Base-by-base conservation (phyloP, 257 asterid species). In the Fraxinus quadrangulata region DNA sequence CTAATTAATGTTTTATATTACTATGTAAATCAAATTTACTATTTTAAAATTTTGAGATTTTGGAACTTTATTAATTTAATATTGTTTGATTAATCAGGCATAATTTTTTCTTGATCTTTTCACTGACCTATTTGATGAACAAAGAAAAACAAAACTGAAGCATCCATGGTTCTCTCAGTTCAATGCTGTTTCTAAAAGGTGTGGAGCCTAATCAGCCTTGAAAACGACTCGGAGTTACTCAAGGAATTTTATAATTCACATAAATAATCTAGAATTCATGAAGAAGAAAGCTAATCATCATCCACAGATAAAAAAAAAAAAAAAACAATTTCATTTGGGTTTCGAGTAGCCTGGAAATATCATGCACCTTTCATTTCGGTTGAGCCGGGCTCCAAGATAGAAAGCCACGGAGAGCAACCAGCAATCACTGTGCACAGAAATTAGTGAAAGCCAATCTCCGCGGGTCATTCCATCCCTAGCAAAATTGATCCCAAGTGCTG, bases 361-460 rank as follows among this genome's bases (percentile, higher is more conserved):
- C 17, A 26, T 40, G 69, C 78, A 93, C 98, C 97, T 87, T 81
- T 93, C 98, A 78, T 89, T 90, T 72, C 97, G 91, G 86, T 92
- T 92, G 42, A 93, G 93, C 81, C 87, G 88, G 34, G 98, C 96
- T 75, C 98, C 98, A 75, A 92, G 89, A 81, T 91, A 93, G 81
- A 93, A 93, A 71, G 97, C 90, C 81, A 93, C 97, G 72, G 98
- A 92, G 54, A 93, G 96, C 92, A 93, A 86, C 98, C 98, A 92
- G 82, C 96, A 91, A 85, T 93, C 97, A 77, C 98, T 92, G 81
- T 93, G 98, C 73, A 93, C 97, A 79, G 97, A 94, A 81, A 93
- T 90, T 56, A 93, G 84, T 1, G 98, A 93, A 78, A 93, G 96
- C 98, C 98, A 93, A 82, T 93, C 98, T 83, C 86, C 87, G 54